phyloP scores from a whole-genome alignment of 768 basidiomycete genomes.

The button mushroom (Agaricus bisporus) region DNA sequence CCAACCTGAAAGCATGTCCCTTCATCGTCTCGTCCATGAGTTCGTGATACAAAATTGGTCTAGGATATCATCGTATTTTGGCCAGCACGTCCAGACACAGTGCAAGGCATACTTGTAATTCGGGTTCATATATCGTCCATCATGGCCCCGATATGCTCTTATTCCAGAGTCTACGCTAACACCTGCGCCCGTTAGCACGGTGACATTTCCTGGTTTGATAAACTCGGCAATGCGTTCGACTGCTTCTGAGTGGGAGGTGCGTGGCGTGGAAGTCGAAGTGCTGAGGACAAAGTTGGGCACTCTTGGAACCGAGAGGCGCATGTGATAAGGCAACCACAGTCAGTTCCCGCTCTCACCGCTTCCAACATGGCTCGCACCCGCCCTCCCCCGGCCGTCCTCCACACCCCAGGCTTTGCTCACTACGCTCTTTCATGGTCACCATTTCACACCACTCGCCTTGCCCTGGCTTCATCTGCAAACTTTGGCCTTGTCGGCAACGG shows the following conservation, averaged over 20 bases:
- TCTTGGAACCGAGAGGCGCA: conserved; percentile 76
- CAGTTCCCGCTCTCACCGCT: conserved; percentile 1
- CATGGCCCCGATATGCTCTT: conserved; percentile 83
- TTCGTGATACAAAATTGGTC: conserved; percentile 79
- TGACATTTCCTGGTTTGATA: conserved; percentile 60
- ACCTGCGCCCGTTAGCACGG: conserved; percentile 85
- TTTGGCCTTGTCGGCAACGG: conserved; percentile 96
- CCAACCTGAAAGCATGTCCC: conserved; percentile 66
- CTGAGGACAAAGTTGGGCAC: conserved; percentile 59
- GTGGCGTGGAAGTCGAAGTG: conserved; percentile 31
- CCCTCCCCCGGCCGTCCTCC: conserved; percentile 16
- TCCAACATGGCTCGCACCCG: conserved; percentile 39
- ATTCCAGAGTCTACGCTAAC: conserved; percentile 96
- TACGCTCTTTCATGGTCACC: conserved; percentile 83
- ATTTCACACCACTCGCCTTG: conserved; percentile 68
- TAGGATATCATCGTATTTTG: conserved; percentile 16
- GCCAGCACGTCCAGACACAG: conserved; percentile 1
- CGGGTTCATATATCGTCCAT: conserved; percentile 87
- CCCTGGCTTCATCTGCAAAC: conserved; percentile 82
- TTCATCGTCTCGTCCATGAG: conserved; percentile 65
- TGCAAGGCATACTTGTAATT: conserved; percentile 62
- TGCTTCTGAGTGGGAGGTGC: conserved; percentile 44
- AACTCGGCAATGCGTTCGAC: conserved; percentile 59
- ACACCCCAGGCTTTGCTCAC: conserved; percentile 82
- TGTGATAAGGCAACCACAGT: conserved; percentile 24